These are phyloP conservation scores for Cercospora brassicicola DNA, from an alignment of 2,329 filamentous ascomycete species.

Conservation along the genomic window DNA sequence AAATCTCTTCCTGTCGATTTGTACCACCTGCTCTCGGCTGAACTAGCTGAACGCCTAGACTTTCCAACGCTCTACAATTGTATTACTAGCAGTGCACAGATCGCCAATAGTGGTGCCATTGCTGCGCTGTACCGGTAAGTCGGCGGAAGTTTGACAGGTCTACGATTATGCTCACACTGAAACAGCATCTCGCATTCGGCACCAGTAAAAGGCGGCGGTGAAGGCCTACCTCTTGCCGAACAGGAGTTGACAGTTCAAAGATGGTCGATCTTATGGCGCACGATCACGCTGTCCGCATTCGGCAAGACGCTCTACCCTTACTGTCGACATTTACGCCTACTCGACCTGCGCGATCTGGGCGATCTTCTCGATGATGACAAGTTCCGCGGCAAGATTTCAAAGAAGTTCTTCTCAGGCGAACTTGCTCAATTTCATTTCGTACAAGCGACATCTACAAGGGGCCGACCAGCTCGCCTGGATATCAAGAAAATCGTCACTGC, in stretches of 20 bases:
- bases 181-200: slow-evolving; percentile 48
- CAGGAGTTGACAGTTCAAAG: slow-evolving; percentile 53
- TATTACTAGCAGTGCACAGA: slow-evolving; percentile 55
- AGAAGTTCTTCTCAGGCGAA: slow-evolving; percentile 56
- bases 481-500: slow-evolving; percentile 47
- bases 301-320: slow-evolving; percentile 67
- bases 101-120: slow-evolving; percentile 59
- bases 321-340: slow-evolving; percentile 63
- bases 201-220: slow-evolving; percentile 49
- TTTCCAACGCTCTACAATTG: slow-evolving; percentile 63
- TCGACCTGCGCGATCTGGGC: slow-evolving; percentile 63
- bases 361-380: slow-evolving; percentile 62
- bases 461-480: slow-evolving; percentile 40
- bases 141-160: background rate
- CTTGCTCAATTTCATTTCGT: slow-evolving; percentile 48
- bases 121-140: slow-evolving; percentile 63
- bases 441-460: slow-evolving; percentile 30
- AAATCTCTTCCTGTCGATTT: slow-evolving; percentile 57
- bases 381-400: slow-evolving; percentile 59
- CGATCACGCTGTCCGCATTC: slow-evolving; percentile 65
- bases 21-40: slow-evolving; percentile 60
- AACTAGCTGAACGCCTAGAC: slow-evolving; percentile 57
- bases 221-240: slow-evolving; percentile 43
- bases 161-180: background rate
- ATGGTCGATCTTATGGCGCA: slow-evolving; percentile 67